These are phyloP conservation scores for Aspergillus nanangensis DNA, from an alignment of 495 filamentous ascomycete species.

Conservation along the genomic window DNA sequence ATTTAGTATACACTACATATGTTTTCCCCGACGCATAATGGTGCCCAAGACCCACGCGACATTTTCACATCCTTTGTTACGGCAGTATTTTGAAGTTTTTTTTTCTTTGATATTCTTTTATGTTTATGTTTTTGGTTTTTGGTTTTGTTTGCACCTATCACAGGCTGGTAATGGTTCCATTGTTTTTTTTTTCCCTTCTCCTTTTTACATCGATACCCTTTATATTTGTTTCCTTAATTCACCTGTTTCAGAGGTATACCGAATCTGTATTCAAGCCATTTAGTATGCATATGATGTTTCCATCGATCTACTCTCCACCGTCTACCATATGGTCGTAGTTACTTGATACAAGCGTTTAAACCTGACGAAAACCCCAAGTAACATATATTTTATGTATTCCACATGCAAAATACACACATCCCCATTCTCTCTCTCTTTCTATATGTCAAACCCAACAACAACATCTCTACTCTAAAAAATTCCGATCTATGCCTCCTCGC, in stretches of 20 bases:
- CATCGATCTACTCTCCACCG: too few species aligned
- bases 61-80: slow-evolving; percentile 17
- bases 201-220: slow-evolving; percentile 36
- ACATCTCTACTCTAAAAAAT: slow-evolving; percentile 19
- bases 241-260: slow-evolving; percentile 5
- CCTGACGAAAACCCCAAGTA: too few species aligned
- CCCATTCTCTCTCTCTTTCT: too few species aligned
- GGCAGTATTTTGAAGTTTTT: slow-evolving; percentile 12
- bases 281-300: neutral
- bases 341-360: too few species aligned
- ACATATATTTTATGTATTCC: too few species aligned
- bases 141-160: neutral
- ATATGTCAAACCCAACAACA: neutral
- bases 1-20: neutral
- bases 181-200: too few species aligned
- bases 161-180: slow-evolving; percentile 1
- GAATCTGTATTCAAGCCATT: slow-evolving; percentile 3
- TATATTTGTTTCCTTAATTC: slow-evolving; percentile 12
- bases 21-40: slow-evolving; percentile 7
- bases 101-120: slow-evolving; percentile 15
- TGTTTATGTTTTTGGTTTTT: neutral
- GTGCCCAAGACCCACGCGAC: slow-evolving; percentile 9
- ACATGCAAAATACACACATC: too few species aligned
- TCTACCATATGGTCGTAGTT: too few species aligned
- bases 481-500: too few species aligned